phyloP scores from a whole-genome alignment of 345 rosid species.

The Salix suchowensis region DNA sequence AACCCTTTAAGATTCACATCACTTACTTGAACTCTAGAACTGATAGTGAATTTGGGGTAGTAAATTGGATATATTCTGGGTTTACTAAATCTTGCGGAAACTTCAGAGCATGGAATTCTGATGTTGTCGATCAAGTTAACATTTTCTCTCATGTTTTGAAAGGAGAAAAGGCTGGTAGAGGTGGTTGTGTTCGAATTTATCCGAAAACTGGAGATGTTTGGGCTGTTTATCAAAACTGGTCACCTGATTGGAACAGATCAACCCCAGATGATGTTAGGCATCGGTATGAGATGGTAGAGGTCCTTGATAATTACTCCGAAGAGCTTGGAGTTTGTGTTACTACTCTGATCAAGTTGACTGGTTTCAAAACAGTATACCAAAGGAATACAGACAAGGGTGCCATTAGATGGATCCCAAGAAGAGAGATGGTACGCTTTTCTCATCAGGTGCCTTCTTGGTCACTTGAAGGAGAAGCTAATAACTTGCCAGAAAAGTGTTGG shows the following conservation, averaged over 20 bases:
- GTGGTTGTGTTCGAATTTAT: constrained; percentile 93
- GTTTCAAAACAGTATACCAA: constrained; percentile 88
- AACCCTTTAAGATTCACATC: constrained; percentile 84
- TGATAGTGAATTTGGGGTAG: constrained; percentile 75
- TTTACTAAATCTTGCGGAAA: constrained; percentile 96
- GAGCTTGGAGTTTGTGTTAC: constrained; percentile 77
- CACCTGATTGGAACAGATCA: constrained; percentile 70
- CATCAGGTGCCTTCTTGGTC: constrained; percentile 92
- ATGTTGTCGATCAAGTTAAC: constrained; percentile 82
- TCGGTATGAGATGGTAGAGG: constrained; percentile 95
- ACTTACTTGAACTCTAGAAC: constrained; percentile 91
- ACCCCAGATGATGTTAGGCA: constrained; percentile 83
- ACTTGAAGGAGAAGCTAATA: constrained; percentile 55
- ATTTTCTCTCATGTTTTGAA: constrained; percentile 82
- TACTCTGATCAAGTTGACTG: constrained; percentile 69
- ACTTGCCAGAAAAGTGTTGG: constrained; percentile 76
- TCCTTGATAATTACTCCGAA: constrained; percentile 85
- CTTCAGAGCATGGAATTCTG: constrained; percentile 81
- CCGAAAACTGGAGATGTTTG: constrained; percentile 87
- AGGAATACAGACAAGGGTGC: constrained; percentile 48
- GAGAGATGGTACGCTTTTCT: constrained; percentile 85
- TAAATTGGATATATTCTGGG: constrained; percentile 79
- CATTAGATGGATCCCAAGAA: constrained; percentile 82
- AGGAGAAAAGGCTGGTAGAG: constrained; percentile 90
- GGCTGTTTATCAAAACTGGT: constrained; percentile 95